These are phyloP conservation scores for Pythium aquatile DNA, from an alignment of 352 stramenopile species.

Conservation along the genomic window DNA sequence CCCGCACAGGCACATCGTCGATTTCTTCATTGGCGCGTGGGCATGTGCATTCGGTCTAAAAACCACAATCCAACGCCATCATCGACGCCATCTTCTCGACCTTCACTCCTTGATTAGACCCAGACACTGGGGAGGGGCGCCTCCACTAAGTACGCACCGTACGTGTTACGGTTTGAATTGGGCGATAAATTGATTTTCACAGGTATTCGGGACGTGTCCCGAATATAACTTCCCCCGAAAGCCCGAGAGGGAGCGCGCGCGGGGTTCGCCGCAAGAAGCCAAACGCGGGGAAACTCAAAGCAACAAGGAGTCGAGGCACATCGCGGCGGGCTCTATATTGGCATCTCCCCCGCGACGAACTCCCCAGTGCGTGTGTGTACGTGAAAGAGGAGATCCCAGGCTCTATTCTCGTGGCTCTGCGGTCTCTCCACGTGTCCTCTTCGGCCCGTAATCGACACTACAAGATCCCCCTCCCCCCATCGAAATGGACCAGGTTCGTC, in stretches of 20 bases:
- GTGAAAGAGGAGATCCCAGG: slow-evolving; percentile 18
- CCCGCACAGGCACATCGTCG: too few species aligned
- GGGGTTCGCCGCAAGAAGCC: not conserved
- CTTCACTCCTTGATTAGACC: not conserved
- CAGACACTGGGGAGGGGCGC: not conserved
- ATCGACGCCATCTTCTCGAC: not conserved
- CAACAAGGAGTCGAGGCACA: not conserved
- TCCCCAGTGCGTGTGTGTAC: not conserved
- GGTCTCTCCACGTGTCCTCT: not conserved
- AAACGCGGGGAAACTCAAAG: slow-evolving; percentile 6
- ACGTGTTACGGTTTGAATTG: slow-evolving; percentile 1
- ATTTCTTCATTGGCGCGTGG: too few species aligned
- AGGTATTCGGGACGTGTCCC: slow-evolving; percentile 10
- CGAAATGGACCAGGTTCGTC: slow-evolving; percentile 16
- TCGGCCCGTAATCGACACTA: not conserved
- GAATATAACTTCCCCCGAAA: not conserved
- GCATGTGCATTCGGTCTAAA: too few species aligned
- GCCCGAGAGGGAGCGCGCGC: slow-evolving; percentile 8
- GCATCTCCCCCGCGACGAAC: not conserved
- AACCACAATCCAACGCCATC: too few species aligned
- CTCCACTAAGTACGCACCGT: not conserved
- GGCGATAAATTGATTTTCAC: not conserved
- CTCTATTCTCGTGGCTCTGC: slow-evolving; percentile 8
- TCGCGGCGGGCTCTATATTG: slow-evolving; percentile 3
- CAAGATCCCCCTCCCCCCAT: not conserved